phyloP scores from a whole-genome alignment of 169 alveolate species.

The Eimeria necatrix region DNA sequence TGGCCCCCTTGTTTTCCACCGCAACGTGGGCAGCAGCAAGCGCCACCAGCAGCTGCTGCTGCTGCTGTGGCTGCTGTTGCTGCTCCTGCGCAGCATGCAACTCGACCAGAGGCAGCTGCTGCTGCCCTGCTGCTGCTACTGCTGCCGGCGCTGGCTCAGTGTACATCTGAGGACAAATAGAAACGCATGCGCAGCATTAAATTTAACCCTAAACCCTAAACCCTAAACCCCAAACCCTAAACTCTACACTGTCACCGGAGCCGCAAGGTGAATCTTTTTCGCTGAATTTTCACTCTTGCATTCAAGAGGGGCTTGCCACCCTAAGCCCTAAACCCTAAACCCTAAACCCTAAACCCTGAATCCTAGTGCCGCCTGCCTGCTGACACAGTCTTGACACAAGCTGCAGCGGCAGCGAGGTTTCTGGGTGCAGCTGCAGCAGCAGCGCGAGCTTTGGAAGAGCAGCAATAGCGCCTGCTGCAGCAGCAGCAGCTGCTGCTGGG shows the following conservation, averaged over 20 bases:
- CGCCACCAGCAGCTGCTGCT: slow-evolving; percentile 70
- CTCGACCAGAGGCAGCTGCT: slow-evolving; percentile 12
- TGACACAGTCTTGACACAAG: slow-evolving; percentile 74
- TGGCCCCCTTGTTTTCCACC: slow-evolving; percentile 73
- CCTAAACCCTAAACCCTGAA: slow-evolving; percentile 7
- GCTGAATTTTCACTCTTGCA: too few relatives aligned
- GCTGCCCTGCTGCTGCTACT: slow-evolving; percentile 40
- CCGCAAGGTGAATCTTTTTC: too few relatives aligned
- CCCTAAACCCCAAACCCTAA: slow-evolving; percentile 13
- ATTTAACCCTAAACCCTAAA: not conserved
- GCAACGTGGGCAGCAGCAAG: slow-evolving; percentile 49
- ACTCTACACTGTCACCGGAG: too few relatives aligned
- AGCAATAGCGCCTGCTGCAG: slow-evolving; percentile 48
- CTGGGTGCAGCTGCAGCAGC: slow-evolving; percentile 73
- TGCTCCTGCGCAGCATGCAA: slow-evolving; percentile 46
- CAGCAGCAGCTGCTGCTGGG: slow-evolving; percentile 54
- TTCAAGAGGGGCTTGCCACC: too few relatives aligned
- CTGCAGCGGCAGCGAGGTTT: slow-evolving; percentile 57
- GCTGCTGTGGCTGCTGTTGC: slow-evolving; percentile 66
- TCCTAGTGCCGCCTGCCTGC: slow-evolving; percentile 42
- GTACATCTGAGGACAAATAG: not conserved
- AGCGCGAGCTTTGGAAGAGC: slow-evolving; percentile 69
- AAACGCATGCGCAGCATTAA: not conserved
- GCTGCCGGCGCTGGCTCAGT: slow-evolving; percentile 20
- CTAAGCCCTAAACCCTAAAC: slow-evolving; percentile 27